Percentiles rank a stretch among this genome's conserved stretches.
Conservation (phyloP, 1,284 basidiomycete species). For the Melampsora americana region DNA sequence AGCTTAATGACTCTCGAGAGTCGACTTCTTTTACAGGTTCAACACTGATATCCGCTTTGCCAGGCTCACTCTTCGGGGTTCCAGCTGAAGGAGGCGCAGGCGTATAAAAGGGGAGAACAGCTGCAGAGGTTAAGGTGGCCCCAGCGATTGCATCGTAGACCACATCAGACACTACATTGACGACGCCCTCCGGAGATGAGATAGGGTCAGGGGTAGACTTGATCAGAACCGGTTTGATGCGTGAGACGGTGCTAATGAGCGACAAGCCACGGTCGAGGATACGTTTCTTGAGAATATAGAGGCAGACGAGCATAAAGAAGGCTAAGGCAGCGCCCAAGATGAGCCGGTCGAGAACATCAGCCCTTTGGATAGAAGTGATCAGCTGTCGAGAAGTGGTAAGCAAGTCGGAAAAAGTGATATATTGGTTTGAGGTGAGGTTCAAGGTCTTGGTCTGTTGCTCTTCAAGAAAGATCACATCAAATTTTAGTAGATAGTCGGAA, state of each 20-base stretch:
- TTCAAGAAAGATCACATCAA: constrained; percentile 51
- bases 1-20: too few relatives aligned
- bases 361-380: constrained; percentile 76
- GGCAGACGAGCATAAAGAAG: constrained; percentile 78
- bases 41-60: too few relatives aligned
- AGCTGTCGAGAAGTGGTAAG: constrained; percentile 75
- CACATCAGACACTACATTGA: neutral
- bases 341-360: constrained; percentile 85
- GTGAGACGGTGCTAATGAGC: constrained; percentile 14
- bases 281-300: constrained; percentile 80
- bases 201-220: neutral
- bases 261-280: constrained; percentile 62
- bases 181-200: too few relatives aligned
- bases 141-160: neutral
- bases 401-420: constrained; percentile 70
- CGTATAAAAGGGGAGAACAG: neutral
- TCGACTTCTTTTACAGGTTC: too few relatives aligned
- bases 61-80: neutral
- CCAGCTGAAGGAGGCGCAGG: neutral
- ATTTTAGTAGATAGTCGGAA: neutral
- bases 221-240: neutral
- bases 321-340: constrained; percentile 71
- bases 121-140: neutral
- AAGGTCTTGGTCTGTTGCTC: constrained; percentile 76
- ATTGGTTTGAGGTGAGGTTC: constrained; percentile 69